phyloP scores from a whole-genome alignment of 495 filamentous ascomycete species.

The Talaromyces borbonicus region DNA sequence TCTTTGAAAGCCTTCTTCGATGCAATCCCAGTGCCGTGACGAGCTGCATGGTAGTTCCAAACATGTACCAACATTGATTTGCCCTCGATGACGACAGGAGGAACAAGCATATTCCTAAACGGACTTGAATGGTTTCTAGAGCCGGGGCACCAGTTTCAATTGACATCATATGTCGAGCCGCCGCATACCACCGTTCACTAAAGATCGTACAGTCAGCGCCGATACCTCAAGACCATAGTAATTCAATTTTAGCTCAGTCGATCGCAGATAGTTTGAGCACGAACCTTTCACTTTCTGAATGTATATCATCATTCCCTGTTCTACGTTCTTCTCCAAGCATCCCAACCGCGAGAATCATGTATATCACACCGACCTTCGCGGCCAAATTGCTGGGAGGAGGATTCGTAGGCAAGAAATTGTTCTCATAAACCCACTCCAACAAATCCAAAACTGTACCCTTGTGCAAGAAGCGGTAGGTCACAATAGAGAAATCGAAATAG shows the following conservation, averaged over 20 bases:
- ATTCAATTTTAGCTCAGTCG: too few relatives aligned
- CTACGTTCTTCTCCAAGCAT: slow-evolving; percentile 26
- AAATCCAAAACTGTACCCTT: slow-evolving; percentile 30
- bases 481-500: slow-evolving; percentile 40
- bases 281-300: slow-evolving; percentile 21
- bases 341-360: slow-evolving; percentile 35
- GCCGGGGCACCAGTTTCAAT: slow-evolving; percentile 34
- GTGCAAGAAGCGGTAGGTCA: slow-evolving; percentile 38
- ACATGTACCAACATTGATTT: slow-evolving; percentile 41
- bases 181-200: slow-evolving; percentile 35
- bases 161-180: slow-evolving; percentile 31
- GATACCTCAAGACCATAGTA: too few relatives aligned
- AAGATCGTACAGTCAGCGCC: not conserved
- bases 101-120: slow-evolving; percentile 36
- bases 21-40: slow-evolving; percentile 37
- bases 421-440: slow-evolving; percentile 29
- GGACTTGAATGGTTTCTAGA: slow-evolving; percentile 35
- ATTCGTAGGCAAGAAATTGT: slow-evolving; percentile 26
- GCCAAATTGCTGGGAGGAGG: slow-evolving; percentile 27
- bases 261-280: not conserved
- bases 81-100: slow-evolving; percentile 36
- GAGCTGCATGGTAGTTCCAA: slow-evolving; percentile 36
- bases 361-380: slow-evolving; percentile 32
- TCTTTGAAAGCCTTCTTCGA: slow-evolving; percentile 24
- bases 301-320: slow-evolving; percentile 10